Conservation (phyloP, 108 stramenopile genomes). For the Skeletonema tropicum region DNA sequence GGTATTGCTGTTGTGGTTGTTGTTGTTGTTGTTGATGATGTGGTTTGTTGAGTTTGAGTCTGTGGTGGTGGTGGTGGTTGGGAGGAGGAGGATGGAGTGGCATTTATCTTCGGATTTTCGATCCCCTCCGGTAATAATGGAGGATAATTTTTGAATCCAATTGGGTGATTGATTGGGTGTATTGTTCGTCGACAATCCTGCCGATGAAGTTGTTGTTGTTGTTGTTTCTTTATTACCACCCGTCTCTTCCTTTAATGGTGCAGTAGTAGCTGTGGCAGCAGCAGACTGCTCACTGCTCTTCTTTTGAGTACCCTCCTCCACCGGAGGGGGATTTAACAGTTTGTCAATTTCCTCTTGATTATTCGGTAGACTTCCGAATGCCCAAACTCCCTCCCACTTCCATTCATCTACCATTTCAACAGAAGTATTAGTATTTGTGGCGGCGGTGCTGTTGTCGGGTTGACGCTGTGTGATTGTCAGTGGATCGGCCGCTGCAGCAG, state of each 20-base stretch:
- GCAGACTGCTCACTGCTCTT: neutral
- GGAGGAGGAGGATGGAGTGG: no score
- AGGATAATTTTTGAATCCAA: constrained; percentile 14
- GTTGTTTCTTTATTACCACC: neutral
- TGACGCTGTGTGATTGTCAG: constrained; percentile 1
- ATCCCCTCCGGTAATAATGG: constrained; percentile 9
- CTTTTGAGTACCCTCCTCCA: neutral
- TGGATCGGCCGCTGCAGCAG: constrained; percentile 6
- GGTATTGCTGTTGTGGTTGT: neutral
- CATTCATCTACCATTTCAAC: constrained; percentile 37
- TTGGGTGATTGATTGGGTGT: neutral
- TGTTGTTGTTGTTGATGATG: neutral
- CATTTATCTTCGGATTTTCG: neutral
- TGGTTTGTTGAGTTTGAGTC: neutral
- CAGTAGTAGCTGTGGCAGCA: neutral
- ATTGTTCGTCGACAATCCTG: neutral
- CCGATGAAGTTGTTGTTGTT: neutral
- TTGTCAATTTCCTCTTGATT: constrained; percentile 3
- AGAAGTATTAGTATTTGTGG: neutral
- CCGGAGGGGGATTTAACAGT: neutral
- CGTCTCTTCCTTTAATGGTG: neutral
- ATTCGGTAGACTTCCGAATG: constrained; percentile 56
- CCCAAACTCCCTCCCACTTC: constrained; percentile 75
- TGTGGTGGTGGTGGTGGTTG: no score
- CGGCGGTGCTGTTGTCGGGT: neutral